Evolutionary conservation across 257 asterid genomes (phyloP), one percentile per base, ranked within the genome.

Genomic region (Striga asiatica): DNA sequence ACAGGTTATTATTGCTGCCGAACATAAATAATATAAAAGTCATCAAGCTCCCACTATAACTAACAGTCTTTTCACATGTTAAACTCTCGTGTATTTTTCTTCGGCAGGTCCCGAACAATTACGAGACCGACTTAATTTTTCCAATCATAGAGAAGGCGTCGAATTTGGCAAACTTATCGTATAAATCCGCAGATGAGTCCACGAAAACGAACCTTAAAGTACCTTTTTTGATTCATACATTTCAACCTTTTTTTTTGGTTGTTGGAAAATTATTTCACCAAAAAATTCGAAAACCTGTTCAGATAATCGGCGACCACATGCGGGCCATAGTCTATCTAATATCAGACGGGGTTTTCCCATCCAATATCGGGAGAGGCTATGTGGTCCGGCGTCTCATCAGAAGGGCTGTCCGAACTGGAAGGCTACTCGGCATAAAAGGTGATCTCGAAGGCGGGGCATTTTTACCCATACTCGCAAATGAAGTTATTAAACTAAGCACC

Each of bases 271-370:
- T 54, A 38, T 54, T 67, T 37, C 21, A 11, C 64, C 20, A 34
- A 35, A 47, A 48, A 45, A n/a, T n/a, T n/a, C n/a, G n/a, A n/a
- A n/a, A n/a, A n/a, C n/a, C n/a, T n/a, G n/a, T 7, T 23, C 37
- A 89, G 98, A 76, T 86, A 62, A 78, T 89, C 19, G 98, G 98
- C 62, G 98, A 89, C 61, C 98, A 89, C 78, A 73, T 83, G 87
- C 96, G 98, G 35, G 98, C 98, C 13, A 65, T 83, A 66, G 95
- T 89, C 50, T 89, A 81, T 80, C 94, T 89, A 58, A 73, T 89
- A 78, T 80, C 98, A 54, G 98, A 89, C 62, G 98, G 98, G 46
- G 96, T 86, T 60, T 63, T 77, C 63, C 98, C 98, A 48, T 89
- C 98, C 38, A 89, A 89, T 69, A 80, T 89, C 2, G 98, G 98